Evolutionary conservation across 2,329 filamentous ascomycete species (phyloP).

Genomic region (Seiridium cupressi): DNA sequence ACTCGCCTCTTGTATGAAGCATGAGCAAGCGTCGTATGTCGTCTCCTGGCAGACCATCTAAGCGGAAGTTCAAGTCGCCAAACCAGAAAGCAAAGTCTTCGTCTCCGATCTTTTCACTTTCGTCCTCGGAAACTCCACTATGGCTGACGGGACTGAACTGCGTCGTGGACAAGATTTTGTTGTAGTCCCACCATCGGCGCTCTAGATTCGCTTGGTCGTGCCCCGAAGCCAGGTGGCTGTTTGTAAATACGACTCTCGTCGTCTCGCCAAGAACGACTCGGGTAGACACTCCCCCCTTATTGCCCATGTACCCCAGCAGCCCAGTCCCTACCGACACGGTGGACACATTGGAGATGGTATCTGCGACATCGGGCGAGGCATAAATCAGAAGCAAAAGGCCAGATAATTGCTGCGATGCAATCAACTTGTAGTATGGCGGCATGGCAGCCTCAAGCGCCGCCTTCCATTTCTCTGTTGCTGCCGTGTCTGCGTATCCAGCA

Average conservation of each 20-base stretch:
- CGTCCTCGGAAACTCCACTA: constrained; percentile 63
- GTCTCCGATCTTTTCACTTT: constrained; percentile 72
- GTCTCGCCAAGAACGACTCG: constrained; percentile 86
- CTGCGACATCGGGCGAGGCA: constrained; percentile 72
- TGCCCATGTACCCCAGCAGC: constrained; percentile 88
- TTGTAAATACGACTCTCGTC: constrained; percentile 84
- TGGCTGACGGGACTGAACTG: constrained; percentile 74
- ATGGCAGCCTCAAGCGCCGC: constrained; percentile 70
- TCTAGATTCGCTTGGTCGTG: constrained; percentile 75
- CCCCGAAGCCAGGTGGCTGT: constrained; percentile 88
- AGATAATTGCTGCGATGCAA: constrained; percentile 81
- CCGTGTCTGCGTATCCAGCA: constrained; percentile 75
- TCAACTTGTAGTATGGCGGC: constrained; percentile 71
- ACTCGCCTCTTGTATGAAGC: constrained; percentile 78
- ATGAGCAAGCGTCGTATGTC: constrained; percentile 84
- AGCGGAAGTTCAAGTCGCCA: constrained; percentile 90
- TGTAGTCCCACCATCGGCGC: constrained; percentile 84
- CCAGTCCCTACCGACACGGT: constrained; percentile 85
- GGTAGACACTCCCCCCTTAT: constrained; percentile 86
- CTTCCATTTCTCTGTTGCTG: constrained; percentile 76
- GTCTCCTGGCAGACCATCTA: constrained; percentile 83
- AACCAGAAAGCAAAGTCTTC: constrained; percentile 97
- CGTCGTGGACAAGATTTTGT: constrained; percentile 73
- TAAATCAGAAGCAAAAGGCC: constrained; percentile 84
- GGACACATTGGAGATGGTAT: constrained; percentile 77